Percentiles rank a stretch among this genome's conserved stretches.
Conservation (phyloP, 2,329 filamentous ascomycete genomes). For the Talaromyces sp. region DNA sequence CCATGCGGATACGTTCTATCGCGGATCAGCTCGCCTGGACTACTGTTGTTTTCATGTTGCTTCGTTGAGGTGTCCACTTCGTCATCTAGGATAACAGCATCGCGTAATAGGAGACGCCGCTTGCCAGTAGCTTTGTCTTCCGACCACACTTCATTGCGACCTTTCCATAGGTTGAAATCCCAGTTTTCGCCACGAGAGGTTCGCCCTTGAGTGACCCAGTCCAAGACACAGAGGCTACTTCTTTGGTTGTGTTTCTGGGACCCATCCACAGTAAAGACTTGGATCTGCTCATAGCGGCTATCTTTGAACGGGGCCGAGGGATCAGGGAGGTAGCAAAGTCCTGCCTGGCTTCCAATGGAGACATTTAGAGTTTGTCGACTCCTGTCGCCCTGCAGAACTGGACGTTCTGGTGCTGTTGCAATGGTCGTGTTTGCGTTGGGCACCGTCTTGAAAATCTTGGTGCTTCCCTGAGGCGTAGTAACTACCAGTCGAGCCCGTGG, state of each 20-base stretch:
- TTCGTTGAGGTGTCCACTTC: conserved; percentile 30
- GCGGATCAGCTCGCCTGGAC: conserved; percentile 19
- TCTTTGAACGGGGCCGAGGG: conserved; percentile 85
- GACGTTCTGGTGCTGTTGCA: background rate
- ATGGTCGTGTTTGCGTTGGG: background rate
- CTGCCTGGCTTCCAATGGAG: conserved; percentile 43
- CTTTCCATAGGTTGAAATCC: conserved; percentile 73
- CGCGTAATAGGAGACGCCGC: conserved; percentile 69
- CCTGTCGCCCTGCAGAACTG: conserved; percentile 22
- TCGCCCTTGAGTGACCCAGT: conserved; percentile 91
- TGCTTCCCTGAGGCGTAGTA: conserved; percentile 67
- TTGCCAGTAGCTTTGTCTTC: conserved; percentile 34
- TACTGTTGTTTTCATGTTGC: background rate
- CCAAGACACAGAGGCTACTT: conserved; percentile 69
- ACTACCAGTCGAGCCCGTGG: conserved; percentile 60
- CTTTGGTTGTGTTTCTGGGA: conserved; percentile 30
- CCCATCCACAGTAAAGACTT: conserved; percentile 62
- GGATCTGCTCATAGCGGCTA: conserved; percentile 78
- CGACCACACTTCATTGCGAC: conserved; percentile 71
- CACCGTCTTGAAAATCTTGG: conserved; percentile 85
- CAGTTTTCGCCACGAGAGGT: conserved; percentile 82
- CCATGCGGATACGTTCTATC: conserved; percentile 68
- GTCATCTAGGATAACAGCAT: conserved; percentile 70
- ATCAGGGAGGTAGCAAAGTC: conserved; percentile 69
- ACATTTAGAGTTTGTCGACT: conserved; percentile 48